Conservation (phyloP, 306 rosid species). For the Glycine latifolia region DNA sequence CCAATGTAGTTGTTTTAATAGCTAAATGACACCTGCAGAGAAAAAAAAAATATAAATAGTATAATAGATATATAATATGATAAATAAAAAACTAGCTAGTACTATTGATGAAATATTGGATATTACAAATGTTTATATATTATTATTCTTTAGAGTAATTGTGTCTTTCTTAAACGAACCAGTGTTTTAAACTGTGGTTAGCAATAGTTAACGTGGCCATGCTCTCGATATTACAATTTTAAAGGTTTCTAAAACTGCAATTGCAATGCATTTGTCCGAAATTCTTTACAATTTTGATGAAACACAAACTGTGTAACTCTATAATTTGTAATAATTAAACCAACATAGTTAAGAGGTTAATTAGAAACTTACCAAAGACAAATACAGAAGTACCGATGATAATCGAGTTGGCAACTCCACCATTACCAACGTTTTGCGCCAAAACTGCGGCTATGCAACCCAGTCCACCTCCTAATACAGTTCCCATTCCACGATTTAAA, state of each 20-base stretch:
- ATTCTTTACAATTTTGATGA: not conserved
- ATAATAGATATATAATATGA: no score
- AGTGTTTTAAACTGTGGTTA: not conserved
- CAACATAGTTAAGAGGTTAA: not conserved
- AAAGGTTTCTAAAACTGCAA: not conserved
- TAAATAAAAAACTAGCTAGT: no score
- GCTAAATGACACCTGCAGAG: not conserved
- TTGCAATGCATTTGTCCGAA: not conserved
- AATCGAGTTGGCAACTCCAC: slow-evolving; percentile 58
- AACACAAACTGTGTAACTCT: not conserved
- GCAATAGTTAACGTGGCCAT: not conserved
- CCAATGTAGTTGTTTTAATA: no score
- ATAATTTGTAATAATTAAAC: not conserved
- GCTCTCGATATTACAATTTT: not conserved
- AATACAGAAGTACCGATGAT: slow-evolving; percentile 61
- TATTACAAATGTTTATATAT: no score
- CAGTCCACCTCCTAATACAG: slow-evolving; percentile 71
- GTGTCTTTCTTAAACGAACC: not conserved
- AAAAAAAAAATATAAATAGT: no score
- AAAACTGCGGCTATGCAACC: slow-evolving; percentile 69
- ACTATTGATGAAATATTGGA: no score
- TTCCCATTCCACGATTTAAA: slow-evolving; percentile 76
- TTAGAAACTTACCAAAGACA: slow-evolving; percentile 57
- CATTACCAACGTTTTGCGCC: slow-evolving; percentile 56
- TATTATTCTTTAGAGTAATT: no score